Percentiles rank a stretch among this genome's conserved stretches.
phyloP scores from a whole-genome alignment of 495 filamentous ascomycete genomes.

The Chaetomium fimeti region DNA sequence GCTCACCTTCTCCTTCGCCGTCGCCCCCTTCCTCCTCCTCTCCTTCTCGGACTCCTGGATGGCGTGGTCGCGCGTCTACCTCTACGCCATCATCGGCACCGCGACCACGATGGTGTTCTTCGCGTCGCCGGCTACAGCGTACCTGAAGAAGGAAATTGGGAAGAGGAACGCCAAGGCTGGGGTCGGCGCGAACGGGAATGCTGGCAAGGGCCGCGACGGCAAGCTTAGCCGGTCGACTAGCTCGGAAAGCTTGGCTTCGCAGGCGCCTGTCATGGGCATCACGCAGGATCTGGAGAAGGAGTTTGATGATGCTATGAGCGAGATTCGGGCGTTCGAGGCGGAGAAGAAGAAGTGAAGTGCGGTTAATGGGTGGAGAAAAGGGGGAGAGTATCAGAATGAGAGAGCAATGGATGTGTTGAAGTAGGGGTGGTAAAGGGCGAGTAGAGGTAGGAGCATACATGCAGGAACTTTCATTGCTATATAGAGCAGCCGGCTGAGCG shows the following conservation, averaged over 20 bases:
- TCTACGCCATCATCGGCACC: slow-evolving; percentile 75
- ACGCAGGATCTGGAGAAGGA: slow-evolving; percentile 73
- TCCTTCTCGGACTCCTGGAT: slow-evolving; percentile 61
- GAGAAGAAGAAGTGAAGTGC: slow-evolving; percentile 6
- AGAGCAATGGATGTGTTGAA: neutral
- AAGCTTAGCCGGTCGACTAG: slow-evolving; percentile 35
- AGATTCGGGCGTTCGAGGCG: slow-evolving; percentile 65
- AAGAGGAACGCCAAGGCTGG: slow-evolving; percentile 48
- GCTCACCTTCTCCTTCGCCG: slow-evolving; percentile 74
- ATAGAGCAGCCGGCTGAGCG: neutral
- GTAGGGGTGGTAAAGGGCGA: neutral
- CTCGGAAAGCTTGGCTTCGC: slow-evolving; percentile 38
- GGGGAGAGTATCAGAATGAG: neutral
- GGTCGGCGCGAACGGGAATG: slow-evolving; percentile 19
- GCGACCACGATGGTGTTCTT: slow-evolving; percentile 68
- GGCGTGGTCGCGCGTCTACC: slow-evolving; percentile 85
- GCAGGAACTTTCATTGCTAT: neutral
- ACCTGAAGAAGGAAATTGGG: slow-evolving; percentile 59
- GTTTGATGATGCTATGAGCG: slow-evolving; percentile 72
- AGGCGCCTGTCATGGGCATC: slow-evolving; percentile 69
- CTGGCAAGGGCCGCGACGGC: slow-evolving; percentile 14
- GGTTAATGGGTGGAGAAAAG: neutral
- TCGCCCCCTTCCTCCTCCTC: slow-evolving; percentile 80
- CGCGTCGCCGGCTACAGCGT: slow-evolving; percentile 67
- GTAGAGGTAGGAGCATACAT: neutral